Base-by-base conservation (phyloP, 139 green algal species). In the Volvox reticuliferus region DNA sequence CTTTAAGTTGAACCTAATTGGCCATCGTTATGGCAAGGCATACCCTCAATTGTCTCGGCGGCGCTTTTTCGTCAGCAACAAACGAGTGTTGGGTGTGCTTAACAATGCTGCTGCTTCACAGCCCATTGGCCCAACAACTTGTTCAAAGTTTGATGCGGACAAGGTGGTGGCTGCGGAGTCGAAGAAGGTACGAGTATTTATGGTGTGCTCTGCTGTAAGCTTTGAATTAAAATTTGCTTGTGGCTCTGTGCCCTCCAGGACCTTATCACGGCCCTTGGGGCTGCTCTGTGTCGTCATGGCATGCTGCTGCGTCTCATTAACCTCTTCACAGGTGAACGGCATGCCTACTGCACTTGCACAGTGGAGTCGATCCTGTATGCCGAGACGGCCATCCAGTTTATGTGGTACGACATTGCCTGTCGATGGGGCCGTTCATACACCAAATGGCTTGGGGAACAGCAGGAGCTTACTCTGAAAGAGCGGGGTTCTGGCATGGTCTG, bases 401-500 rank as follows among this genome's bases (percentile, higher is more conserved):
- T 50, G 80, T 86, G 80, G 80, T 86, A 86, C 80, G 80, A 86
- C 80, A 86, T 86, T 35, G 80, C 80, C 14, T 86, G 80, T 55
- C 55, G 80, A 0, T 86, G 80, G 80, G 21, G 55, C 55, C 33
- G 33, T 3, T 75, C 55, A 12, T 86, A 35, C 80, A 17, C 19
- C 22, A 86, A 86, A 55, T 86, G 80, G 80, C 80, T 86, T 16
- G 28, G 50, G n/a, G 13, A 63, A 12, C 55, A 86, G 55, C 14
- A 35, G 3, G 55, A 65, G 18, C 5, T 17, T 17, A n/a, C n/a
- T n/a, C 62, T 69, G 62, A 69, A 19, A 19, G 62, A 69, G 62
- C 17, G 17, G 17, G 62, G 62, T 69, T 17, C 62, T 19, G 62
- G 62, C 62, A 69, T 69, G 62, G 19, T 19, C 17, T 69, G 19